Base-by-base conservation (phyloP, 78 protist species). In the Tieghemostelium lacteum region DNA sequence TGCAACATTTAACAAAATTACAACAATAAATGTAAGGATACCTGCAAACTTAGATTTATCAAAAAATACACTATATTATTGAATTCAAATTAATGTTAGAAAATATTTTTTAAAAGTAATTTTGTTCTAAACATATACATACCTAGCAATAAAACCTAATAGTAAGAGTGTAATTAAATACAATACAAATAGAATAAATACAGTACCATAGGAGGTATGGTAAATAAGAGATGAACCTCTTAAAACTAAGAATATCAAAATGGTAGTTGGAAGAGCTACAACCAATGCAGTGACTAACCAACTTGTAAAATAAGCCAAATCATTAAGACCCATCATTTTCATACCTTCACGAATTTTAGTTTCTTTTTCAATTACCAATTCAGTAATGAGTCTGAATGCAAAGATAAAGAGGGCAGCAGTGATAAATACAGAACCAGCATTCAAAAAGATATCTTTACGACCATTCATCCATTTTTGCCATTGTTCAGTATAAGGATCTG, bases 311-410 rank as follows among this genome's bases (percentile, higher is more conserved):
- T 83, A 83, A 7, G 91, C 91, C 14, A 39, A 3, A 31, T 66
- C 71, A 22, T 34, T 60, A 34, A 83, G 28, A 31, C 91, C 91
- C 58, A 83, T 69, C 91, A 83, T 83, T 45, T 66, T 83, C 91
- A 83, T 83, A 39, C 78, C 70, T 58, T 83, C 71, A 22, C 71
- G 31, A 40, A 83, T 69, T 69, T 60, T 83, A 22, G 78, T 69
- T 60, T 83, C 91, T 24, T 83, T 83, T 60, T 83, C 91, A 28
- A 83, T 63, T 0, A 83, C 91, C 2, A 83, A 31, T 40, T 83
- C 91, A 3, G 67, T 60, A 1, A 69, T 20, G 34, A 83, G 45
- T 63, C 91, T 73, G 26, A 57, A 83, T 4, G 50, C 76, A 40
- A 60, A 83, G 14, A 83, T 39, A 49, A 83, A 57, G 8, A 83